Evolutionary conservation across 2,329 filamentous ascomycete species (phyloP), one percentile per base, ranked within the genome.

Genomic region (Biscogniauxia marginata): DNA sequence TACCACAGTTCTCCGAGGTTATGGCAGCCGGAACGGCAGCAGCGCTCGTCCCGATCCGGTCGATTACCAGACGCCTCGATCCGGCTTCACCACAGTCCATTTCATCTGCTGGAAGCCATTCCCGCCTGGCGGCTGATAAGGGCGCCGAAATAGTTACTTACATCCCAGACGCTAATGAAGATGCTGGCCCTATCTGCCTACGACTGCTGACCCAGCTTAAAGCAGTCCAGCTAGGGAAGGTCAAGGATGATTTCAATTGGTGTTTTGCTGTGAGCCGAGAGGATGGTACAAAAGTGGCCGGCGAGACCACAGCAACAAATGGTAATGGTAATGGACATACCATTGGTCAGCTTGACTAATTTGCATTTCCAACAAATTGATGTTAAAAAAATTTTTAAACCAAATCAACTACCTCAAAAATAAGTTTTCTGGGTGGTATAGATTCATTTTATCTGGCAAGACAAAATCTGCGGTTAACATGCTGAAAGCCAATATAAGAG

Each of bases 1-100:
- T 86, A 18, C 73, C 77, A 9, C 63, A 69, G 52, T 84, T 84
- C 65, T 71, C 68, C 50, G 93, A 98, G 74, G 87, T 99, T 52
- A 86, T 97, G 75, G 95, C 93, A 3, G 93, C 92, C 2, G 93
- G 93, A 1, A 98, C 93, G 0, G 93, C 93, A 0, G 93, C 93
- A 0, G 90, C 91, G 0, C 80, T 99, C 53, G 93, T 98, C 3
- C 93, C 93, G 1, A 95, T 97, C 73, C 89, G 89, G 59, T 95
- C 90, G 64, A 96, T 98, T 71, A 95, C 90, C 2, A 85, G 92
- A 67, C 83, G 79, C 46, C 60, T 75, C 47, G 62, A 70, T 50
- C 64, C 74, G 0, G 67, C 72, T 4, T 74, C 75, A 13, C 63
- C 75, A 11, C 70, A 73, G 43, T 78, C 77, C 18, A 73, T 77